Base-by-base conservation (phyloP, 306 rosid species). In the Fagus sylvatica region DNA sequence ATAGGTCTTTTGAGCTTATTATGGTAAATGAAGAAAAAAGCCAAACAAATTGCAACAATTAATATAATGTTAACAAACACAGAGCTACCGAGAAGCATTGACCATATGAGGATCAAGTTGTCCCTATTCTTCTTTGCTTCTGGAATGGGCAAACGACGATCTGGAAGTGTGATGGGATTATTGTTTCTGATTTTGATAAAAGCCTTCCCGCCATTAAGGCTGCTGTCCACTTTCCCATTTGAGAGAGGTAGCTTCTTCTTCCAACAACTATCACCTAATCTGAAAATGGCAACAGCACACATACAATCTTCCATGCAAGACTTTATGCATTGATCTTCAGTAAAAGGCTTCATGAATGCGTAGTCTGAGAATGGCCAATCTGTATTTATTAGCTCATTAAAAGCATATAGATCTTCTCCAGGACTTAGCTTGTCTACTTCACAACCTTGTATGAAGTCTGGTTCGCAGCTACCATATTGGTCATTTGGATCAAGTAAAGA, bases 21-120 rank as follows among this genome's bases (percentile, higher is more conserved):
- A 59, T 16, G 61, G 59, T 72, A 53, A 62, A 76, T 41, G 61
- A 33, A 75, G 40, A 71, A 72, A 30, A 75, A 43, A 40, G 81
- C 13, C 1, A 81, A 4, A 71, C 81, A 69, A 9, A 81, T 22
- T 57, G 74, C 81, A 1, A 51, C 76, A 61, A 78, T 0, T 1
- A 67, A 72, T n/a, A 60, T 13, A 9, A 71, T 0, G 75, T 91
- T 81, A 30, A 91, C 76, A 43, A 74, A 76, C 41, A 69, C 78
- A 3, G 87, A 91, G 76, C 81, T 67, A 36, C 91, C 72, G 1
- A 88, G 75, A 34, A 87, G 89, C 37, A 81, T 78, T 6, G 89
- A 78, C 7, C 72, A 81, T 39, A 75, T 48, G 67, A 86, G 1
- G 62, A 83, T 34, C 80, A 70, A 32, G 65, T 76, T 83, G 19